phyloP scores from a whole-genome alignment of 2,329 filamentous ascomycete species.

The Didymellaceae sp. region DNA sequence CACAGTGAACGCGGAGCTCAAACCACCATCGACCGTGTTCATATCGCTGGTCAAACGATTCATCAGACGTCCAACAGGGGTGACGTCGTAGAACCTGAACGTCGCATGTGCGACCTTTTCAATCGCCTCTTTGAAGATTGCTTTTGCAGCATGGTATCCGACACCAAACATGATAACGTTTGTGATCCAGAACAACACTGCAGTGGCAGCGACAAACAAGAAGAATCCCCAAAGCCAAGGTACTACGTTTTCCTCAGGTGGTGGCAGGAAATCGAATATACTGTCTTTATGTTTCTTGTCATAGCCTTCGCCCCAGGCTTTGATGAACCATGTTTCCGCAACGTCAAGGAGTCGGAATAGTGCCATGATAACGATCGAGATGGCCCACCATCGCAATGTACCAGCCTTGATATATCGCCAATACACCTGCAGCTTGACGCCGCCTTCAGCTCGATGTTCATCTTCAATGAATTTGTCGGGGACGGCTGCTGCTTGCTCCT shows the following conservation, averaged over 20 bases:
- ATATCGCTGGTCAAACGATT: conserved; percentile 92
- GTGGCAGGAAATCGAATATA: conserved; percentile 61
- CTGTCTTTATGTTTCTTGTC: conserved; percentile 41
- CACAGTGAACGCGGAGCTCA: conserved; percentile 73
- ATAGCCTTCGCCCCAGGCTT: conserved; percentile 85
- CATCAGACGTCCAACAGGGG: conserved; percentile 87
- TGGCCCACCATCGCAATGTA: conserved; percentile 73
- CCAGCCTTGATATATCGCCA: conserved; percentile 87
- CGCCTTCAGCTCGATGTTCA: conserved; percentile 74
- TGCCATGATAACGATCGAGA: conserved; percentile 68
- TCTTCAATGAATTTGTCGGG: conserved; percentile 82
- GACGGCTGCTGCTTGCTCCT: conserved; percentile 58
- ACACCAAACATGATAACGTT: conserved; percentile 76
- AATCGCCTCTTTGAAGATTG: conserved; percentile 77
- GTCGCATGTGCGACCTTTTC: conserved; percentile 76
- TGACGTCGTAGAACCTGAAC: conserved; percentile 90
- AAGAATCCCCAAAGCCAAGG: conserved; percentile 80
- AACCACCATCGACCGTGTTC: conserved; percentile 85
- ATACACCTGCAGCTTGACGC: conserved; percentile 77
- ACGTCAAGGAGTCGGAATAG: conserved; percentile 70
- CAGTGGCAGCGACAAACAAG: conserved; percentile 56
- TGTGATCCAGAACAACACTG: conserved; percentile 60
- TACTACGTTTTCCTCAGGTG: conserved; percentile 69
- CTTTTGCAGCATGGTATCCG: conserved; percentile 77
- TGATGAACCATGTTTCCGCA: conserved; percentile 78